These are phyloP conservation scores for Didymella exigua DNA, from an alignment of 2,329 filamentous ascomycete genomes.

Conservation along the genomic window DNA sequence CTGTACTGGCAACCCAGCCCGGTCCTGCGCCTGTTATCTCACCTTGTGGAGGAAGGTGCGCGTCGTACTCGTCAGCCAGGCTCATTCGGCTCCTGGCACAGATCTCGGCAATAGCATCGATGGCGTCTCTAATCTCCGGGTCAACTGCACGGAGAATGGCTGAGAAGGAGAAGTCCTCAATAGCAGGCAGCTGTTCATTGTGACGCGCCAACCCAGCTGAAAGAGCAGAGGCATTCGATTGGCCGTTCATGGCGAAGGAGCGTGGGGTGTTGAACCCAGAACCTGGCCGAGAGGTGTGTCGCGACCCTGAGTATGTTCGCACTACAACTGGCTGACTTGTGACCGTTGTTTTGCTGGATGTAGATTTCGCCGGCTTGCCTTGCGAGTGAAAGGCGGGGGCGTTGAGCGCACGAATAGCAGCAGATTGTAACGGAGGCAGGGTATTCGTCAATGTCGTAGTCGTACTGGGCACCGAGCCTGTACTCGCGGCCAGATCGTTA, in stretches of 20 bases:
- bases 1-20: slow-evolving; percentile 38
- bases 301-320: slow-evolving; percentile 48
- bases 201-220: slow-evolving; percentile 39
- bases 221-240: slow-evolving; percentile 34
- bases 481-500: slow-evolving; percentile 40
- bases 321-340: slow-evolving; percentile 54
- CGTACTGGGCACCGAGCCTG: slow-evolving; percentile 43
- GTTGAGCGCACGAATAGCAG: slow-evolving; percentile 48
- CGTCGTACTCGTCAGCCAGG: slow-evolving; percentile 66
- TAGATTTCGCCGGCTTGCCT: slow-evolving; percentile 45
- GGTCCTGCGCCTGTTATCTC: slow-evolving; percentile 54
- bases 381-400: slow-evolving; percentile 45
- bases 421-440: slow-evolving; percentile 45
- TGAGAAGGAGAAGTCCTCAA: slow-evolving; percentile 62
- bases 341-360: slow-evolving; percentile 46
- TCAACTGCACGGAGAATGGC: slow-evolving; percentile 63
- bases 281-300: slow-evolving; percentile 41
- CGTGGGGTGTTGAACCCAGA: slow-evolving; percentile 43
- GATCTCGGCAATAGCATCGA: slow-evolving; percentile 68
- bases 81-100: slow-evolving; percentile 66
- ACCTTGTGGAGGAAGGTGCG: slow-evolving; percentile 65
- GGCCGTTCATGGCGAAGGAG: slow-evolving; percentile 40
- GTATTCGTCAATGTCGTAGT: slow-evolving; percentile 46
- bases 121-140: slow-evolving; percentile 62
- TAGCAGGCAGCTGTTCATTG: slow-evolving; percentile 49